Evolutionary conservation across 2,329 filamentous ascomycete species (phyloP).

Genomic region (Colletotrichum horii): DNA sequence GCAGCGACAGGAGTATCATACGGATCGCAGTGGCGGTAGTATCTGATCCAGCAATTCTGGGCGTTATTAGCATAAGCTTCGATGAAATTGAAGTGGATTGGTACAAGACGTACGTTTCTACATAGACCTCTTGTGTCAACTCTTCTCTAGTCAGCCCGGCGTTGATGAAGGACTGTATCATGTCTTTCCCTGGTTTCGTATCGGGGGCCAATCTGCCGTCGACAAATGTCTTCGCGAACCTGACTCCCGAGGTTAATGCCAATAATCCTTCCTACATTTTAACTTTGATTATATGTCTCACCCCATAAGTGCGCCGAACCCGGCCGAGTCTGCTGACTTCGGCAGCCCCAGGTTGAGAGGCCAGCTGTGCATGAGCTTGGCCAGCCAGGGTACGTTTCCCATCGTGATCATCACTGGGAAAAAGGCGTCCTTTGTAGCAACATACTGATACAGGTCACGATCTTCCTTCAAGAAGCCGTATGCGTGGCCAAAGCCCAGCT

Average conservation of each 20-base stretch:
- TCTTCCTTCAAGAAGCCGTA: conserved; percentile 32
- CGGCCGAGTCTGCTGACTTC: conserved; percentile 31
- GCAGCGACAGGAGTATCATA: conserved; percentile 54
- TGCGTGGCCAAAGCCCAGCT: conserved; percentile 28
- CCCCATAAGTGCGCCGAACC: conserved; percentile 37
- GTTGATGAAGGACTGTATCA: conserved; percentile 35
- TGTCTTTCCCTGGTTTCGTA: conserved; percentile 31
- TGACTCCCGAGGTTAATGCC: background rate
- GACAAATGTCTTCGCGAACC: conserved; percentile 32
- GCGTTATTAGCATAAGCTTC: background rate
- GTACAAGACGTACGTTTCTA: conserved; percentile 11
- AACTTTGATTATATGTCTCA: background rate
- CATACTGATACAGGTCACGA: conserved; percentile 28
- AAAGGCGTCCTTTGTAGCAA: conserved; percentile 16
- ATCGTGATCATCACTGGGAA: conserved; percentile 23
- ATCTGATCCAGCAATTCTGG: conserved; percentile 38
- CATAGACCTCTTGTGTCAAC: conserved; percentile 29
- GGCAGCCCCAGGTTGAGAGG: conserved; percentile 26
- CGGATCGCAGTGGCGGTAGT: conserved; percentile 42
- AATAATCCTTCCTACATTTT: accelerated
- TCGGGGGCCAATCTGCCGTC: conserved; percentile 30
- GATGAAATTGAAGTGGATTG: too few species aligned
- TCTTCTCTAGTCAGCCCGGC: conserved; percentile 30
- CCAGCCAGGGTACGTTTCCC: conserved; percentile 28
- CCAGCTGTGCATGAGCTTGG: conserved; percentile 24